These are phyloP conservation scores for Candida coleopterorum DNA, from an alignment of 805 yeast species.

Conservation along the genomic window DNA sequence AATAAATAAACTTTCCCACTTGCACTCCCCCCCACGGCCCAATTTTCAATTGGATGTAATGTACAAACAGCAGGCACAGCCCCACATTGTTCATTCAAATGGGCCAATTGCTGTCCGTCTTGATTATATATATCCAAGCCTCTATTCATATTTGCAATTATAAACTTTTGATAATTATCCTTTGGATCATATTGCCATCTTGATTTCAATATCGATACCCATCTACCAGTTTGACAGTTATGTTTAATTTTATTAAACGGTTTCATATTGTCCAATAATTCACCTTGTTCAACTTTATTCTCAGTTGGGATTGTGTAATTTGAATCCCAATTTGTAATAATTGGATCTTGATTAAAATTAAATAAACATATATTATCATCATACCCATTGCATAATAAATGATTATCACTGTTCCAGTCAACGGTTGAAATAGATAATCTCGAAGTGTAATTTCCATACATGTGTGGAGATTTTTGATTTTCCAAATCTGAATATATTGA, in stretches of 20 bases:
- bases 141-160: slow-evolving; percentile 90
- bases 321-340: slow-evolving; percentile 22
- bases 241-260: slow-evolving; percentile 70
- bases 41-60: slow-evolving; percentile 81
- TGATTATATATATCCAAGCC: slow-evolving; percentile 78
- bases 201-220: slow-evolving; percentile 91
- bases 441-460: slow-evolving; percentile 60
- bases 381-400: slow-evolving; percentile 87
- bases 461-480: slow-evolving; percentile 43
- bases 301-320: slow-evolving; percentile 6
- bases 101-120: slow-evolving; percentile 74
- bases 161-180: slow-evolving; percentile 76
- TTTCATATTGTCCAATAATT: slow-evolving; percentile 35
- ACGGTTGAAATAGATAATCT: slow-evolving; percentile 79
- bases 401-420: slow-evolving; percentile 69
- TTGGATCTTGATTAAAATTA: slow-evolving; percentile 18
- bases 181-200: slow-evolving; percentile 74
- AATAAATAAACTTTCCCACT: slow-evolving; percentile 82
- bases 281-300: slow-evolving; percentile 10
- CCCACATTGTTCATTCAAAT: slow-evolving; percentile 63
- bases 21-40: slow-evolving; percentile 93
- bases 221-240: slow-evolving; percentile 94
- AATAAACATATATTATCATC: slow-evolving; percentile 80
- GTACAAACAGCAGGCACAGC: slow-evolving; percentile 90
- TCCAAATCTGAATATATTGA: slow-evolving; percentile 47